These are phyloP conservation scores for Pyrenophora teres DNA, from an alignment of 2,329 filamentous ascomycete species.

Conservation along the genomic window DNA sequence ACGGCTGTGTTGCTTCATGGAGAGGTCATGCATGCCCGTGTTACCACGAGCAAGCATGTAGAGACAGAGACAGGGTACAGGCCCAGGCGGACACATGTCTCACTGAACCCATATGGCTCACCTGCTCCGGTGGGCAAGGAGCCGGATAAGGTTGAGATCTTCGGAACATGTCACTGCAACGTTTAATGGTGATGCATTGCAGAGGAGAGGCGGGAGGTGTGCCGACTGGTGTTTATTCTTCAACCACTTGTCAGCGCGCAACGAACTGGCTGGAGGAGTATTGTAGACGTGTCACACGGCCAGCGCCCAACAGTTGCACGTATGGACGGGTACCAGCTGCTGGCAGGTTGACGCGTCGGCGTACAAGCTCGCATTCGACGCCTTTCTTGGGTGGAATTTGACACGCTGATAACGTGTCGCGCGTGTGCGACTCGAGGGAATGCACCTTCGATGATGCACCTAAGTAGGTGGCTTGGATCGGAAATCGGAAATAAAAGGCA, in stretches of 20 bases:
- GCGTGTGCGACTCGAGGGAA: constrained; percentile 17
- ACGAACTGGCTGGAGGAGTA: constrained; percentile 18
- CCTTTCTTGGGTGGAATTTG: constrained; percentile 16
- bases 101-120: not conserved
- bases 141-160: constrained; percentile 3
- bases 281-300: constrained; percentile 29
- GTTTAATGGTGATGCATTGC: constrained; percentile 4
- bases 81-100: not conserved
- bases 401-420: constrained; percentile 33
- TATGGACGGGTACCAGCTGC: constrained; percentile 23
- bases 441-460: constrained; percentile 29
- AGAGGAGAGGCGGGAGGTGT: constrained; percentile 10
- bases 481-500: constrained; percentile 4
- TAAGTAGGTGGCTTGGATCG: constrained; percentile 31
- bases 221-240: constrained; percentile 20
- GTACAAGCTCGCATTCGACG: constrained; percentile 28
- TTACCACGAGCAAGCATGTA: constrained; percentile 9
- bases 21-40: constrained; percentile 11
- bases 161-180: constrained; percentile 18
- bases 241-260: constrained; percentile 14
- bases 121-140: not conserved
- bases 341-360: constrained; percentile 32
- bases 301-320: constrained; percentile 39
- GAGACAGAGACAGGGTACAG: constrained; percentile 2
- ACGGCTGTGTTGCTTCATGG: constrained; percentile 8